Conservation (phyloP, 345 rosid genomes). For the Eucalyptus regnans region DNA sequence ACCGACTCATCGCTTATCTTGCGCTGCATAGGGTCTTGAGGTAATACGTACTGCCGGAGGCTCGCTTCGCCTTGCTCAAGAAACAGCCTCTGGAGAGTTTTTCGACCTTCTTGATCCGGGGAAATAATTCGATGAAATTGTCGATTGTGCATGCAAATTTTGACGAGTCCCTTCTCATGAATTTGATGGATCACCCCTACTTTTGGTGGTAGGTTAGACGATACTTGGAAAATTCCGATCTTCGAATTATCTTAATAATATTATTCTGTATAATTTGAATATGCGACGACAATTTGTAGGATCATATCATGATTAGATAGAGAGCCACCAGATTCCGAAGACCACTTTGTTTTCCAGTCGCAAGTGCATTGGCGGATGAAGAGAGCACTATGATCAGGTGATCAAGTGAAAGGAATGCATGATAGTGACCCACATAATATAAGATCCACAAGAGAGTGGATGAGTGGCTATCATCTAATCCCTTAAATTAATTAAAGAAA, state of each 20-base stretch:
- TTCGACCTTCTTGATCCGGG: conserved; percentile 22
- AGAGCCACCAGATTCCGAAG: conserved; percentile 7
- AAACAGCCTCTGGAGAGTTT: conserved; percentile 5
- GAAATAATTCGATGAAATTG: conserved; percentile 34
- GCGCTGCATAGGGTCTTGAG: conserved; percentile 69
- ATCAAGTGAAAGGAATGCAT: not conserved
- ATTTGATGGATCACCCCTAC: conserved; percentile 11
- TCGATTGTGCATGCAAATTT: conserved; percentile 21
- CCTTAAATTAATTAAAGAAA: not conserved
- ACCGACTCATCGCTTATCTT: conserved; percentile 72
- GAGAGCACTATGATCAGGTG: conserved; percentile 3
- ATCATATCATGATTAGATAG: not conserved
- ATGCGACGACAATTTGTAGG: conserved; percentile 5
- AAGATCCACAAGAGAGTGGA: not conserved
- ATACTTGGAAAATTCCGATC: not conserved
- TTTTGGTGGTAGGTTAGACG: not conserved
- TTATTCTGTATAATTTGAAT: not conserved
- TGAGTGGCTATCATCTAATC: not conserved
- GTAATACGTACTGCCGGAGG: conserved; percentile 14
- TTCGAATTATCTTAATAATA: conserved; percentile 4
- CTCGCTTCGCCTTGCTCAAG: not conserved
- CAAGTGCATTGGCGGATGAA: conserved; percentile 11
- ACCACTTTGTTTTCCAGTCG: conserved; percentile 14
- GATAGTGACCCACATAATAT: not conserved
- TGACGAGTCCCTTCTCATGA: conserved; percentile 4